Evolutionary conservation across 2,329 filamentous ascomycete genomes (phyloP).

Genomic region (Penicillium sp.): DNA sequence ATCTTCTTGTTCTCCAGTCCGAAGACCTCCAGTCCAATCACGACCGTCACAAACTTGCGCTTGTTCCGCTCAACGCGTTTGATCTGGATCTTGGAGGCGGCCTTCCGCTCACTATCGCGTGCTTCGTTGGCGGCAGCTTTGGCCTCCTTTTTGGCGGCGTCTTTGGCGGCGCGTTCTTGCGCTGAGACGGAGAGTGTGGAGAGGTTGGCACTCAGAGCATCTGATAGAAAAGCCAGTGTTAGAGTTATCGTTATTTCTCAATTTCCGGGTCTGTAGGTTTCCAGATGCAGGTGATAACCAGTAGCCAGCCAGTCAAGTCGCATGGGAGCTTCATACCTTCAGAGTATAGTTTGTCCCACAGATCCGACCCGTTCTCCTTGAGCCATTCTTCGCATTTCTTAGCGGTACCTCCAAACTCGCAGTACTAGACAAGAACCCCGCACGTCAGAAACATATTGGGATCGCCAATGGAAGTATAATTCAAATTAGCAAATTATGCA

Average conservation of each 20-base stretch:
- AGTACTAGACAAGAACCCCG: constrained; percentile 78
- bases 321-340: constrained; percentile 56
- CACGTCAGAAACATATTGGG: background rate
- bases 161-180: constrained; percentile 91
- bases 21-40: constrained; percentile 87
- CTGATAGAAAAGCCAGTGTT: constrained; percentile 41
- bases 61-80: constrained; percentile 98
- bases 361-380: constrained; percentile 64
- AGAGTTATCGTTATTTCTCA: background rate
- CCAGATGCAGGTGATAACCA: background rate
- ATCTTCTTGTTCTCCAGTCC: constrained; percentile 92
- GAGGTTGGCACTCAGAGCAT: constrained; percentile 79
- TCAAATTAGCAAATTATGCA: background rate
- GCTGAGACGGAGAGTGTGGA: constrained; percentile 84
- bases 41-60: constrained; percentile 90
- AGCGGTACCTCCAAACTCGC: constrained; percentile 93
- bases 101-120: constrained; percentile 77
- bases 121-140: constrained; percentile 86
- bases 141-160: constrained; percentile 93
- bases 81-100: constrained; percentile 78
- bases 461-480: background rate
- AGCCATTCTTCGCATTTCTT: constrained; percentile 99
- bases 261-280: background rate
- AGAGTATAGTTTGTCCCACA: constrained; percentile 82
- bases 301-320: background rate